phyloP scores from a whole-genome alignment of 768 basidiomycete genomes.

The Tubosaeta sp. region DNA sequence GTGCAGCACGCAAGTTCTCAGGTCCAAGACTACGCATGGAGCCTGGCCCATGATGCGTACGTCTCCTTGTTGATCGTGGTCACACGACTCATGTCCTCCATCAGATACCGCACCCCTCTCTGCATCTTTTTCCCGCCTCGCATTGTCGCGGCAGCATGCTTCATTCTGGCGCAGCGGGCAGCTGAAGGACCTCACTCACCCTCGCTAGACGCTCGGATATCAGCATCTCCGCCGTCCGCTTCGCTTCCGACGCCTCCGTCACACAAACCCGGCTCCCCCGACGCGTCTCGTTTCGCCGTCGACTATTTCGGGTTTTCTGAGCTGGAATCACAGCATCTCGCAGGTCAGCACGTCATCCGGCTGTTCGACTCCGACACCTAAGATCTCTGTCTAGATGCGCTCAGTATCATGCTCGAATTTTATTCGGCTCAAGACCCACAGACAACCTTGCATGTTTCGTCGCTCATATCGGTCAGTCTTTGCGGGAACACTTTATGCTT shows the following conservation, averaged over 20 bases:
- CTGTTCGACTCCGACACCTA: conserved; percentile 1
- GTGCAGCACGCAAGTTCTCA: conserved; percentile 42
- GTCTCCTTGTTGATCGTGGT: conserved; percentile 20
- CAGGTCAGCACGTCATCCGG: conserved; percentile 42
- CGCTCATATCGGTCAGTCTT: conserved; percentile 48
- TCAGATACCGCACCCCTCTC: conserved; percentile 74
- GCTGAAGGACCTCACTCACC: conserved; percentile 70
- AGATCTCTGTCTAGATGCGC: conserved; percentile 43
- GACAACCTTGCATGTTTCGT: conserved; percentile 45
- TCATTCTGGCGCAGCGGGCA: conserved; percentile 69
- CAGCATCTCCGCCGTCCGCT: conserved; percentile 63
- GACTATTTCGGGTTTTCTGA: conserved; percentile 64
- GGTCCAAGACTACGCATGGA: conserved; percentile 78
- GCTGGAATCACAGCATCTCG: conserved; percentile 50
- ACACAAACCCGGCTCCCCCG: conserved; percentile 68
- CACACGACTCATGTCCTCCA: conserved; percentile 5
- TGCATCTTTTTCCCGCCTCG: conserved; percentile 67
- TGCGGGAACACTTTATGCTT: neutral
- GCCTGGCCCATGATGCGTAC: conserved; percentile 84
- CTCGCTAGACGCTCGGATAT: conserved; percentile 71
- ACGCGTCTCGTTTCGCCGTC: conserved; percentile 61
- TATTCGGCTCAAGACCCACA: conserved; percentile 60
- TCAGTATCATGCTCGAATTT: conserved; percentile 67
- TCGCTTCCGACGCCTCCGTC: conserved; percentile 81
- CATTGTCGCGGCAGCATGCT: conserved; percentile 74